phyloP scores from a whole-genome alignment of 345 rosid genomes.

The Euphorbia peplus region DNA sequence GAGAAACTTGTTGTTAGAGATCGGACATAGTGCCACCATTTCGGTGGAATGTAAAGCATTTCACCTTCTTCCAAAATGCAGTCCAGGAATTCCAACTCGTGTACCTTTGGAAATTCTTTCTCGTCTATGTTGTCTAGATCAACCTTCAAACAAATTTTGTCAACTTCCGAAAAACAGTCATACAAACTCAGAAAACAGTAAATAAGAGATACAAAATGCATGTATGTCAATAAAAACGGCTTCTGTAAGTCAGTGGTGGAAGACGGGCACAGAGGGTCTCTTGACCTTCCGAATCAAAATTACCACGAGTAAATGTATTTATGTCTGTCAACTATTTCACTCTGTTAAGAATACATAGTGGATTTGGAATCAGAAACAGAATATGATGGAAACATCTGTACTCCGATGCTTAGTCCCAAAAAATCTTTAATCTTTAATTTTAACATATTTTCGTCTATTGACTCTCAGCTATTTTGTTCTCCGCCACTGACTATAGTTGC shows the following conservation, averaged over 20 bases:
- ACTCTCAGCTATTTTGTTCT: no score
- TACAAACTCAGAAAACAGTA: not conserved
- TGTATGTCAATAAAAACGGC: not conserved
- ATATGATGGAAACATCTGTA: no score
- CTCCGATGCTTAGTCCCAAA: no score
- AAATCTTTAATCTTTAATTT: no score
- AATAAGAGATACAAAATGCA: not conserved
- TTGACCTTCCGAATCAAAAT: no score
- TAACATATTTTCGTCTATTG: no score
- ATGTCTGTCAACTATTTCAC: no score
- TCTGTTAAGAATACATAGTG: no score
- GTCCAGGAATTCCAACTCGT: conserved; percentile 70
- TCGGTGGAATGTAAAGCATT: conserved; percentile 95
- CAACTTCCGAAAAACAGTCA: not conserved
- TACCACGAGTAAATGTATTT: no score
- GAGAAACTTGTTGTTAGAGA: conserved; percentile 80
- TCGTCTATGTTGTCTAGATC: conserved; percentile 76
- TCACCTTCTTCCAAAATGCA: conserved; percentile 93
- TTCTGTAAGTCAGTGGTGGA: not conserved
- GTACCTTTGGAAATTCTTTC: conserved; percentile 52
- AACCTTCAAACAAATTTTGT: conserved; percentile 53
- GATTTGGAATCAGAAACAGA: no score
- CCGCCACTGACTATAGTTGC: not conserved
- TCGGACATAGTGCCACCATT: conserved; percentile 98
- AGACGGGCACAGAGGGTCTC: no score